Conservation (phyloP, 305 asterid genomes). For the Euphrasia arctica region DNA sequence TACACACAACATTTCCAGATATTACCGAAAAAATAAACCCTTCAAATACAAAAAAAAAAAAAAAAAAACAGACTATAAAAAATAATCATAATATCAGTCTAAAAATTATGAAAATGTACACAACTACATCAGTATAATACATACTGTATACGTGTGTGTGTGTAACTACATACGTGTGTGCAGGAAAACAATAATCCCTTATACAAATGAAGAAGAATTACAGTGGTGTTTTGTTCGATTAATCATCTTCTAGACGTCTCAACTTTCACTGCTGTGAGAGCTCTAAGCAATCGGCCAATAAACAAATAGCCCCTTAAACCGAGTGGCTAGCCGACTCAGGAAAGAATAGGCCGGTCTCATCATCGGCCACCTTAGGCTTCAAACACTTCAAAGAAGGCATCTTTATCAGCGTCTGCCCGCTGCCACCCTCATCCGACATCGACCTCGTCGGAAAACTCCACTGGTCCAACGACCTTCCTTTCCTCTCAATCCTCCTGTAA, state of each 20-base stretch:
- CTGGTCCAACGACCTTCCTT: slow-evolving; percentile 37
- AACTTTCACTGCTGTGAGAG: background rate
- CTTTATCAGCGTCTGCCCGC: slow-evolving; percentile 26
- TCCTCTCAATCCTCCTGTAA: slow-evolving; percentile 31
- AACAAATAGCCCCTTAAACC: slow-evolving; percentile 17
- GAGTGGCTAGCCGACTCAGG: slow-evolving; percentile 11
- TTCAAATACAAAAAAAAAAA: no score
- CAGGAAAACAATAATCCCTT: background rate
- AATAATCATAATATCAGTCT: no score
- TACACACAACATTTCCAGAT: no score
- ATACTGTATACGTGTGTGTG: no score
- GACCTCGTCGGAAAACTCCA: slow-evolving; percentile 42
- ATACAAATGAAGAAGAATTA: background rate
- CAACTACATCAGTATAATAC: no score
- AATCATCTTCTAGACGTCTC: background rate
- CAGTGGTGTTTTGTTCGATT: background rate
- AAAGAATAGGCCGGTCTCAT: slow-evolving; percentile 28
- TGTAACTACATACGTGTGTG: no score
- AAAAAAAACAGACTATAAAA: no score
- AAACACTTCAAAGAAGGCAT: slow-evolving; percentile 44
- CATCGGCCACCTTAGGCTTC: slow-evolving; percentile 40
- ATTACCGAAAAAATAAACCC: no score
- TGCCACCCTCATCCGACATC: slow-evolving; percentile 39
- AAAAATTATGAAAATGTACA: no score
- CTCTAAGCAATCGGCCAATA: background rate